phyloP scores from a whole-genome alignment of 2,329 filamentous ascomycete genomes.

The Ceratocystis eucalypticola region DNA sequence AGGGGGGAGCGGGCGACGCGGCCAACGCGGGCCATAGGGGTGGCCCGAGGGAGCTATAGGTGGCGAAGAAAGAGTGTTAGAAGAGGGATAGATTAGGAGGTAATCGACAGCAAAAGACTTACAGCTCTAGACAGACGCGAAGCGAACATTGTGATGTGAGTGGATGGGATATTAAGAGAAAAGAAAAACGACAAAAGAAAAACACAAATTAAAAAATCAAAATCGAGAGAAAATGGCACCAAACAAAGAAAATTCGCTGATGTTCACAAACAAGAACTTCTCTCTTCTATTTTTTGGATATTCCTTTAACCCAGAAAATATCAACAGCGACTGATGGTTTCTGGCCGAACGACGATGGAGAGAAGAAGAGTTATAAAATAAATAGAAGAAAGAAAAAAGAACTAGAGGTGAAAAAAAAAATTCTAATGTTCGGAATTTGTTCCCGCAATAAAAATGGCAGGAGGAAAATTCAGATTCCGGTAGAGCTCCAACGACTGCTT shows the following conservation, averaged over 20 bases:
- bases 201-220: constrained; percentile 25
- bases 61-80: neutral
- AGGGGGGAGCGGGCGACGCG: constrained; percentile 55
- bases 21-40: constrained; percentile 48
- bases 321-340: neutral
- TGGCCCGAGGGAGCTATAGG: constrained; percentile 61
- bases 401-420: neutral
- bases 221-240: constrained; percentile 16
- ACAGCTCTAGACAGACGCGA: constrained; percentile 62
- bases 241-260: constrained; percentile 12
- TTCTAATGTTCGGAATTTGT: neutral
- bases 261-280: constrained; percentile 10
- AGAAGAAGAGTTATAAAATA: no score
- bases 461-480: constrained; percentile 11
- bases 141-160: constrained; percentile 50
- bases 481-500: constrained; percentile 12
- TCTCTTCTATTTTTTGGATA: constrained; percentile 1
- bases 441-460: constrained; percentile 2
- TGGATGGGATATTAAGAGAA: constrained; percentile 25
- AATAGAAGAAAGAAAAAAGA: no score
- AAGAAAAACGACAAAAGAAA: constrained; percentile 25
- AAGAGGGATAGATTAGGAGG: neutral
- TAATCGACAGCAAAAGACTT: constrained; percentile 31
- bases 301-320: neutral
- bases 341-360: no score